A percentile compares a stretch with the other conserved stretches of the same genome.
Conservation (phyloP, 2,329 filamentous ascomycete genomes). For the Tricladium varicosporioides region DNA sequence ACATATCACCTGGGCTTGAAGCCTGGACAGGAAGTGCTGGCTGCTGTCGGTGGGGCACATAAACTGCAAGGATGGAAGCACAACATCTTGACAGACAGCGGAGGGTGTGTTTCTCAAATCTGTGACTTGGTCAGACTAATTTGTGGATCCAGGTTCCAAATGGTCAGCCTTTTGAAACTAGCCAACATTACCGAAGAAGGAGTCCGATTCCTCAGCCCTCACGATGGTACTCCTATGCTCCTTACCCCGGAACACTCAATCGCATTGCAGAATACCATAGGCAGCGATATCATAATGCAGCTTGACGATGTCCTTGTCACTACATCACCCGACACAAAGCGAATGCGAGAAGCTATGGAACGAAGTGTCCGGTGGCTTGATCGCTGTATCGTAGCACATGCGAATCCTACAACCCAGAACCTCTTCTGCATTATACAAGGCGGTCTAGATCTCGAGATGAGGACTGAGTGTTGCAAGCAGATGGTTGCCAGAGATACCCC, state of each 20-base stretch:
- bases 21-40: constrained; percentile 85
- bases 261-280: constrained; percentile 91
- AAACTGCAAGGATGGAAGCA: constrained; percentile 92
- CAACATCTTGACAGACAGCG: constrained; percentile 86
- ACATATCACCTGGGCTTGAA: constrained; percentile 96
- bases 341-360: constrained; percentile 94
- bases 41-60: constrained; percentile 87
- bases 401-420: constrained; percentile 79
- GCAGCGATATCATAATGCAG: constrained; percentile 99
- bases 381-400: constrained; percentile 87
- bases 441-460: constrained; percentile 83
- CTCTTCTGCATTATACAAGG: constrained; percentile 99
- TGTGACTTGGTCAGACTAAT: not conserved
- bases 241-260: constrained; percentile 98
- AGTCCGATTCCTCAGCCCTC: constrained; percentile 91
- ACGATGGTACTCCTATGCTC: constrained; percentile 94
- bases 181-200: constrained; percentile 92
- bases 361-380: constrained; percentile 95
- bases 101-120: constrained; percentile 50
- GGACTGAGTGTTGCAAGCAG: constrained; percentile 75
- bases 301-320: constrained; percentile 97
- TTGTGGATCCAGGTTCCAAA: constrained; percentile 74
- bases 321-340: constrained; percentile 81
- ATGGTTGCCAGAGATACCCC: constrained; percentile 93
- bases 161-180: constrained; percentile 93